Evolutionary conservation across 148 eudicot species (phyloP), one percentile per base, ranked within the genome.

Genomic region (Vaccinium macrocarpon): DNA sequence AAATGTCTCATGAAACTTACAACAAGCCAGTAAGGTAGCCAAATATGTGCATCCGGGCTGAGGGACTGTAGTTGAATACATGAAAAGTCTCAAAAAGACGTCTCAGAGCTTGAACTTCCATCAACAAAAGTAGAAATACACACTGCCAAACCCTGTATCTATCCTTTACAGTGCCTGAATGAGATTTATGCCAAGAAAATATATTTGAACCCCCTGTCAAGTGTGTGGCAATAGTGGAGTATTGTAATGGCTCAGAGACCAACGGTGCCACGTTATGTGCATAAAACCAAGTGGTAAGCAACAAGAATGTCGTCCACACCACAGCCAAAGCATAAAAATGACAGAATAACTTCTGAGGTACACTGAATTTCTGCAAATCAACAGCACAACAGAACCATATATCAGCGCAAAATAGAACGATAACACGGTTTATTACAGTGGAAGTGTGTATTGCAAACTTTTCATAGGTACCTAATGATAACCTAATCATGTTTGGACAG

Each of bases 311-410:
- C 15, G 97, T 97, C 92, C 95, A 95, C 66, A 87, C 75, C 89
- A 90, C 90, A 61, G 92, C 99, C 84, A 93, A 87, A 57, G 82
- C 88, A 79, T 97, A 97, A 84, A 97, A 97, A 89, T 97, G 99
- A 87, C 89, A 74, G 90, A 97, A 97, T 59, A 82, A 90, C 74
- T 82, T 95, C 87, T 95, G 98, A 57, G 98, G 98, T 51, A 97
- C 93, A 8, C 89, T 94, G 87, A 95, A 83, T 84, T 82, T 92
- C 99, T 97, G 89, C 90, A 93, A 81, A 10, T 70, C 27, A 90
- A 88, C 81, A 76, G 59, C 53, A 25, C 21, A 78, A 18, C 62
- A 53, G 21, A 29, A 18, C 49, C 18, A 23, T 13, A 38, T 27
- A 56, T 18, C 25, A 7, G 10, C 3, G 12, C 64, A 80, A 35